phyloP scores from a whole-genome alignment of 768 basidiomycete genomes.

The Serendipita sp. region DNA sequence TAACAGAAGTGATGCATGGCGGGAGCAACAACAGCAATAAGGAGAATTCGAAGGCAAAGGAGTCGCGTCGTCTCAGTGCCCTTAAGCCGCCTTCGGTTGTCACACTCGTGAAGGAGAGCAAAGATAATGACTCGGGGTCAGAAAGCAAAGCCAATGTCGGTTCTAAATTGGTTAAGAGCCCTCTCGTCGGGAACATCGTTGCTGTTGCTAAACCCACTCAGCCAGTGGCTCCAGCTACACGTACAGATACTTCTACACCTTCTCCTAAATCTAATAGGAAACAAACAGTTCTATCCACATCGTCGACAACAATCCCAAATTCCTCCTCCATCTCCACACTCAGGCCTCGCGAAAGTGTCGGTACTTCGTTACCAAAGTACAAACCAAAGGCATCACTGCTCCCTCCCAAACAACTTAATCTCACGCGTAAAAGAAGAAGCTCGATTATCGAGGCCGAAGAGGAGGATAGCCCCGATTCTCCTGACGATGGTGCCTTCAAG shows the following conservation, averaged over 20 bases:
- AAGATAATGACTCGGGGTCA: not conserved
- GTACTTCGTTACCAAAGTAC: not conserved
- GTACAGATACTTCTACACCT: not conserved
- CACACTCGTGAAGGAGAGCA: not conserved
- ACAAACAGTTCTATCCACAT: not conserved
- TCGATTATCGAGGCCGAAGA: not conserved
- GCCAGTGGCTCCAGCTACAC: not conserved
- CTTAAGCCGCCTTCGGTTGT: not conserved
- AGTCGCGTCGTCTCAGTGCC: not conserved
- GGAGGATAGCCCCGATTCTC: not conserved
- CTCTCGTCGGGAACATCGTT: not conserved
- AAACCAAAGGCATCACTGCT: not conserved
- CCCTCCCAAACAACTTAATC: not conserved
- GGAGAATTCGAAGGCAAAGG: not conserved
- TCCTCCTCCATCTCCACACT: not conserved
- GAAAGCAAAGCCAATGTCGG: not conserved
- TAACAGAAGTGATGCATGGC: not conserved
- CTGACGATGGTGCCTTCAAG: not conserved
- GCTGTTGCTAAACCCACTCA: not conserved
- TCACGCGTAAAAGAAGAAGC: not conserved
- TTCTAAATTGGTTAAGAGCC: not conserved
- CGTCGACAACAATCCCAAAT: not conserved
- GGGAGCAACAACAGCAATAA: not conserved
- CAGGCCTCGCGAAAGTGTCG: not conserved
- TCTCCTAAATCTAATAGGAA: not conserved